Conservation (phyloP, 352 stramenopile genomes). For the Pilasporangium apinafurcum region DNA sequence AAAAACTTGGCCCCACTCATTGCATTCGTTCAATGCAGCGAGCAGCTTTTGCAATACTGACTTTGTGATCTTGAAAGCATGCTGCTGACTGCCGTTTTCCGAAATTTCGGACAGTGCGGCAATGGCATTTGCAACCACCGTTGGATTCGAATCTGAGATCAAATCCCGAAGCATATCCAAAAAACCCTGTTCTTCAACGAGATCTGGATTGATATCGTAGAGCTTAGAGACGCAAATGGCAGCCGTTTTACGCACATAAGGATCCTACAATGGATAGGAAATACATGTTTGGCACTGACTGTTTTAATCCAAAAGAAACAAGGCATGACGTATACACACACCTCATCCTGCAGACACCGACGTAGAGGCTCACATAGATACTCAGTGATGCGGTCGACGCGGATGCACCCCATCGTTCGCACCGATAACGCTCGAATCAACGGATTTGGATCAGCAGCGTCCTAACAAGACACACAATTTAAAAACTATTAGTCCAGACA, state of each 20-base stretch:
- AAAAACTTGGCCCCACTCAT: conserved; percentile 99
- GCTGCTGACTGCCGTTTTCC: conserved; percentile 89
- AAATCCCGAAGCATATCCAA: conserved; percentile 96
- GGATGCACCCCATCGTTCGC: conserved; percentile 99
- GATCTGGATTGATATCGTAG: conserved; percentile 97
- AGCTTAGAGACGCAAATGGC: conserved; percentile 99
- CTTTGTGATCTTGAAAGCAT: conserved; percentile 93
- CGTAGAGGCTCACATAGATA: conserved; percentile 97
- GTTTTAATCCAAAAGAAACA: neutral
- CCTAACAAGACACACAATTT: conserved; percentile 15
- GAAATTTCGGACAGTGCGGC: conserved; percentile 96
- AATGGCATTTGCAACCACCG: conserved; percentile 98
- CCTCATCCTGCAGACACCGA: conserved; percentile 88
- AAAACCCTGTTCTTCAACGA: conserved; percentile 96
- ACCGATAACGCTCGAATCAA: conserved; percentile 96
- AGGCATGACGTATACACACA: neutral
- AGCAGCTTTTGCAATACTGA: conserved; percentile 98
- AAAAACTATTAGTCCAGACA: conserved; percentile 11
- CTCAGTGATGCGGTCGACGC: conserved; percentile 98
- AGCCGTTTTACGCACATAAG: conserved; percentile 99
- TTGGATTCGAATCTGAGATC: conserved; percentile 97
- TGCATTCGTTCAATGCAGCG: conserved; percentile 98
- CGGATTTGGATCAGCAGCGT: conserved; percentile 88
- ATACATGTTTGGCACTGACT: neutral
- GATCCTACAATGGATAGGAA: conserved; percentile 80